Percentiles rank a stretch among this genome's conserved stretches.
Evolutionary conservation across 345 rosid species (phyloP).

Genomic region (Cardamine chenopodiifolia): DNA sequence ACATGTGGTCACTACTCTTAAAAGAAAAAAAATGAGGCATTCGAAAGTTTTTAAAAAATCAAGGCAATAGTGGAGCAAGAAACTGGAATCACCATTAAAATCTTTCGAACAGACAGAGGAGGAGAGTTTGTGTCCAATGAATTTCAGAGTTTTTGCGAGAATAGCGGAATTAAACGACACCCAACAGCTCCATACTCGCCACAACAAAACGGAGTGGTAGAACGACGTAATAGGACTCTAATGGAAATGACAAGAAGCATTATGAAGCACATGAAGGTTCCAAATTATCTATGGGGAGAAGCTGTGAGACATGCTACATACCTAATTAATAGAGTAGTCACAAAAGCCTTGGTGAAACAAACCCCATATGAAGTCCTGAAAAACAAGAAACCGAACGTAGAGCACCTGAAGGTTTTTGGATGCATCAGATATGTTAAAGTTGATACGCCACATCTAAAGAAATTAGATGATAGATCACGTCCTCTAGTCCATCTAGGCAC

Average conservation of each 20-base stretch:
- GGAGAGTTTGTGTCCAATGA: not conserved
- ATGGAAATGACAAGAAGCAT: not conserved
- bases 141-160: not conserved
- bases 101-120: not conserved
- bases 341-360: not conserved
- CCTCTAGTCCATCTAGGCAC: not conserved
- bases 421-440: not conserved
- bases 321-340: not conserved
- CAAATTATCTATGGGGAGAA: not conserved
- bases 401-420: not conserved
- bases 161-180: not conserved
- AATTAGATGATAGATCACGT: not conserved
- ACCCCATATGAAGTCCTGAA: no score
- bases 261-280: no score
- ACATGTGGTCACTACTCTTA: not conserved
- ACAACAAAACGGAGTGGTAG: not conserved
- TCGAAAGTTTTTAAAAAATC: not conserved
- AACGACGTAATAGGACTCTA: not conserved
- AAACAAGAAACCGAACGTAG: not conserved
- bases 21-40: no score
- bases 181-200: not conserved
- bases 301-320: not conserved
- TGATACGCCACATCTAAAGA: no score
- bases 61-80: not conserved
- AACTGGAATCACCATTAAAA: not conserved